These are phyloP conservation scores for Scutellaria barbata DNA, from an alignment of 257 asterid genomes.

Conservation along the genomic window DNA sequence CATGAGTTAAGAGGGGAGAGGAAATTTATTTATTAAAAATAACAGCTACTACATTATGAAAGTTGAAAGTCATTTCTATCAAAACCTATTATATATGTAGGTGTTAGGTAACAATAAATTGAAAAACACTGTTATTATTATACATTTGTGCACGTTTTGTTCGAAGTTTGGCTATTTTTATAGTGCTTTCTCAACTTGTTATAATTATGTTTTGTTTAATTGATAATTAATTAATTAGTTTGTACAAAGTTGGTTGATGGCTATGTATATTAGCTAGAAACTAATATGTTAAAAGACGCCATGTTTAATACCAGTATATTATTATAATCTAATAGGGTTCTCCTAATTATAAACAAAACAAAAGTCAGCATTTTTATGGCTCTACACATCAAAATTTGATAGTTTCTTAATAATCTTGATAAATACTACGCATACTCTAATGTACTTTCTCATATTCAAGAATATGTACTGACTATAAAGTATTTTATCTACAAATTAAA, in stretches of 20 bases:
- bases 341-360: neutral
- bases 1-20: neutral
- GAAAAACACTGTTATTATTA: neutral
- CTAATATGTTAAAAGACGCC: constrained; percentile 25
- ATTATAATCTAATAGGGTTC: constrained; percentile 7
- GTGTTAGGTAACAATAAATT: constrained; percentile 29
- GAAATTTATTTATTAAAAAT: neutral
- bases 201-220: constrained; percentile 2
- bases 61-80: neutral
- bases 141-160: constrained; percentile 3
- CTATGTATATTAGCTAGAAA: constrained; percentile 17
- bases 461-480: constrained; percentile 5
- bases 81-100: neutral
- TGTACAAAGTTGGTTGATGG: constrained; percentile 17
- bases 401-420: constrained; percentile 25
- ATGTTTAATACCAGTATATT: neutral
- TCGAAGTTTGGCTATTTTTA: neutral
- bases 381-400: constrained; percentile 19
- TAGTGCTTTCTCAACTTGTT: neutral
- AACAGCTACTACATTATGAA: constrained; percentile 17
- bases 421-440: constrained; percentile 14
- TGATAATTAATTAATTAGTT: constrained; percentile 5
- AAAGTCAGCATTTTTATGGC: constrained; percentile 25
- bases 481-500: too few species aligned
- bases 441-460: constrained; percentile 19